These are phyloP conservation scores for Pseudomicrostroma phylloplanum DNA, from an alignment of 1,284 basidiomycete species.

Conservation along the genomic window DNA sequence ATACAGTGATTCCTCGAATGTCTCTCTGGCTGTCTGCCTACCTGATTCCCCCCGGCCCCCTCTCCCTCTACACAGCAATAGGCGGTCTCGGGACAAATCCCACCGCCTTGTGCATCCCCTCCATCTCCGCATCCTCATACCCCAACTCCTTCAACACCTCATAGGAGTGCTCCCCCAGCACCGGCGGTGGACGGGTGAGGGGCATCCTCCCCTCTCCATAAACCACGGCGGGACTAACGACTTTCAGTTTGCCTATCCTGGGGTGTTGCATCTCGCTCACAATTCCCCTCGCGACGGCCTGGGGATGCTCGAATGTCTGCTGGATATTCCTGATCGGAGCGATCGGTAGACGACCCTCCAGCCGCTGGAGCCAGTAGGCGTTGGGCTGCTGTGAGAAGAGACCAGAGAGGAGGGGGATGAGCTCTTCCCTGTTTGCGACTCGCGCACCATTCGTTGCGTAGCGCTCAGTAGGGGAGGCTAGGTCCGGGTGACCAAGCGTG, in stretches of 20 bases:
- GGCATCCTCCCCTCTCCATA: conserved; percentile 71
- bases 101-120: no score
- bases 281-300: conserved; percentile 64
- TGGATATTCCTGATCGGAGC: conserved; percentile 74
- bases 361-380: conserved; percentile 32
- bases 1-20: no score
- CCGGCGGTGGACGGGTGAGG: conserved; percentile 38
- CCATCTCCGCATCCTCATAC: conserved; percentile 59
- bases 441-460: conserved; percentile 61
- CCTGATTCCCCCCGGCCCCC: no score
- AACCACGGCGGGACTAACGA: conserved; percentile 76
- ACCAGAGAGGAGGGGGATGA: conserved; percentile 67
- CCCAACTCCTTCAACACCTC: conserved; percentile 62
- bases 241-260: conserved; percentile 72
- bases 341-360: conserved; percentile 35
- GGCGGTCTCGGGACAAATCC: no score
- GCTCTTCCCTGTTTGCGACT: conserved; percentile 67
- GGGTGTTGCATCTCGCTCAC: conserved; percentile 62
- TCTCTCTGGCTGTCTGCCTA: no score
- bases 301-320: conserved; percentile 82
- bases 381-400: conserved; percentile 40
- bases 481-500: conserved; percentile 19
- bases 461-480: conserved; percentile 14
- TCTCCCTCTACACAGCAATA: no score
- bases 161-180: conserved; percentile 51